Percentiles rank a stretch among this genome's conserved stretches.
Evolutionary conservation across 148 eudicot species (phyloP).

Genomic region (Amaranthus palmeri): DNA sequence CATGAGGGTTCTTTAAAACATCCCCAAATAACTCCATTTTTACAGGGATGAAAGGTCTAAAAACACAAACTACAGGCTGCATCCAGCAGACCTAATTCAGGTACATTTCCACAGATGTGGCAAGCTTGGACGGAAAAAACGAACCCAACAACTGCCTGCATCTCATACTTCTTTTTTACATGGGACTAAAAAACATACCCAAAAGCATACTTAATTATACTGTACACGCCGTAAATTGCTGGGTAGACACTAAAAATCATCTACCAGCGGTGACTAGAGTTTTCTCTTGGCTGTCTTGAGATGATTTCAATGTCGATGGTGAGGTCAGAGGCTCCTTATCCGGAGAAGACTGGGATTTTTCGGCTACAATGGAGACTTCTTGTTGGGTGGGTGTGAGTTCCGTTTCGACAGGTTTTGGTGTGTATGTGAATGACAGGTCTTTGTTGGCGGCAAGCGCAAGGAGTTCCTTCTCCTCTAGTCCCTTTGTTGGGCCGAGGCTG

Average conservation of each 20-base stretch:
- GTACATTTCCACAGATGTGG: constrained; percentile 3
- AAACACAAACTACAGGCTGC: constrained; percentile 13
- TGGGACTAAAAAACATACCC: constrained; percentile 7
- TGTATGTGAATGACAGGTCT: constrained; percentile 58
- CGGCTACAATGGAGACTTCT: constrained; percentile 11
- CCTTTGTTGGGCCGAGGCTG: constrained; percentile 63
- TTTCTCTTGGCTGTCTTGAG: constrained; percentile 26
- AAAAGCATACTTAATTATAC: not conserved
- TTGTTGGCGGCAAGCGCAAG: constrained; percentile 64
- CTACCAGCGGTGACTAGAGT: constrained; percentile 40
- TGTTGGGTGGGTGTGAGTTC: constrained; percentile 12
- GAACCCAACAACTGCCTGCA: constrained; percentile 12
- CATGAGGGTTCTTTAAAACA: not conserved
- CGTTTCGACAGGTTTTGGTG: constrained; percentile 41
- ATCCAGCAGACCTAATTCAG: constrained; percentile 4
- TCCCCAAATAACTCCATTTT: not conserved
- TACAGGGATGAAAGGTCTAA: not conserved
- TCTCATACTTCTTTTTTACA: constrained; percentile 5
- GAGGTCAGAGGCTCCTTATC: constrained; percentile 16
- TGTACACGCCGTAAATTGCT: constrained; percentile 23
- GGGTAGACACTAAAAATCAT: constrained; percentile 20
- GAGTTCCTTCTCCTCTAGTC: constrained; percentile 76
- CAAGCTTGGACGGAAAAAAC: constrained; percentile 19
- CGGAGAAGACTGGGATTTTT: constrained; percentile 3
- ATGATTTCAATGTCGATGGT: constrained; percentile 10